Percentiles rank a stretch among this genome's conserved stretches.
phyloP scores from a whole-genome alignment of 768 basidiomycete species.

The Rhodotorula babjevae region DNA sequence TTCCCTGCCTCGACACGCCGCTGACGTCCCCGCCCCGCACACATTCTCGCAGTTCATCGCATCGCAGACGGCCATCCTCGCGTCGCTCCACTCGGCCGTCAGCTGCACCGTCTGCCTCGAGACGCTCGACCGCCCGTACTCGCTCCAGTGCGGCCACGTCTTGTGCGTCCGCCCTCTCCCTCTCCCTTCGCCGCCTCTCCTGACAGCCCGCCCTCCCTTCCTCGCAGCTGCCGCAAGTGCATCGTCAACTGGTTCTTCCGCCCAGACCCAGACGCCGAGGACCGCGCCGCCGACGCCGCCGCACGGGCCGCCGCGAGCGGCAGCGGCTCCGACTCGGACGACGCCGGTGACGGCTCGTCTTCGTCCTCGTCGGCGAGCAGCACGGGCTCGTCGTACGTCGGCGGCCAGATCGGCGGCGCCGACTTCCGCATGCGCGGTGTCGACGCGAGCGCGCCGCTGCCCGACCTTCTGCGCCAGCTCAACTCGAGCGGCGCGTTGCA shows the following conservation, averaged over 20 bases:
- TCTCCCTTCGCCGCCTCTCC: not conserved
- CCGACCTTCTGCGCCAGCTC: not conserved
- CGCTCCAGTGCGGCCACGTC: slow-evolving; percentile 38
- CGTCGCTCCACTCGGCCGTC: slow-evolving; percentile 17
- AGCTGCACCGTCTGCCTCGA: slow-evolving; percentile 37
- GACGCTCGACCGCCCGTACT: slow-evolving; percentile 29
- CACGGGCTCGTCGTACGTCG: slow-evolving; percentile 1
- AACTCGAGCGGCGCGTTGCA: too few relatives aligned
- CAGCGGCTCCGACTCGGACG: not conserved
- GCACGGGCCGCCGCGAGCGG: not conserved
- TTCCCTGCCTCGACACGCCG: not conserved
- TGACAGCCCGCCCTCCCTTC: not conserved
- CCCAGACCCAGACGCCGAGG: slow-evolving; percentile 16
- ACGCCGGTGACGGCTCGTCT: not conserved
- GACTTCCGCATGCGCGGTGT: not conserved
- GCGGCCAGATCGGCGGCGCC: not conserved
- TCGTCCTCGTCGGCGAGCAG: not conserved
- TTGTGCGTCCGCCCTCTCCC: slow-evolving; percentile 11
- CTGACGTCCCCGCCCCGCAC: not conserved
- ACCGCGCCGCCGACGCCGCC: not conserved
- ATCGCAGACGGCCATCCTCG: slow-evolving; percentile 19
- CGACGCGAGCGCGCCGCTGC: not conserved
- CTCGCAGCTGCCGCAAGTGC: slow-evolving; percentile 39
- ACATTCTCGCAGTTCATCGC: slow-evolving; percentile 9
- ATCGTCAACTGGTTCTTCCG: slow-evolving; percentile 38